phyloP scores from a whole-genome alignment of 164 flowering plant species.

The Pachysandra terminalis region DNA sequence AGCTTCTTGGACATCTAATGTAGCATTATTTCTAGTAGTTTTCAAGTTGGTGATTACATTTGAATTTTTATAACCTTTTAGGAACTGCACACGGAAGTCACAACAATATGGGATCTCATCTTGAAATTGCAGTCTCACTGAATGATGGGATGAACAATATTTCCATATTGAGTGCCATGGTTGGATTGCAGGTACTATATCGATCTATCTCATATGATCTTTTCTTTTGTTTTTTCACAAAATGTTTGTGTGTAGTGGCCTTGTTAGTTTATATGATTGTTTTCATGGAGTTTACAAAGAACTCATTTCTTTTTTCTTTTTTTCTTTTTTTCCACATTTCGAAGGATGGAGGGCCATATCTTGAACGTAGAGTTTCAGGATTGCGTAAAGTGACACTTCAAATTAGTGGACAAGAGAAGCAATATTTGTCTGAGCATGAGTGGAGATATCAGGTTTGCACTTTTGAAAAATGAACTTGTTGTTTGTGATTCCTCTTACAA shows the following conservation, averaged over 20 bases:
- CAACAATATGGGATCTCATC: slow-evolving; percentile 16
- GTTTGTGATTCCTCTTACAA: too few species aligned
- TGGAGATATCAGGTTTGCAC: slow-evolving; percentile 67
- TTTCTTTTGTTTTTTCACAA: background rate
- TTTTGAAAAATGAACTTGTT: too few species aligned
- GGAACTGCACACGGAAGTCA: slow-evolving; percentile 70
- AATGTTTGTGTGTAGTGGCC: slow-evolving; percentile 21
- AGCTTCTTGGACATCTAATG: too few species aligned
- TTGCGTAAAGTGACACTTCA: slow-evolving; percentile 32
- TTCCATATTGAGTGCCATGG: slow-evolving; percentile 72
- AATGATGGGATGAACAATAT: slow-evolving; percentile 50
- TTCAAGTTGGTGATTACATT: too few species aligned
- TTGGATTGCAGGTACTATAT: slow-evolving; percentile 79
- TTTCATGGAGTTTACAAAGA: slow-evolving; percentile 8
- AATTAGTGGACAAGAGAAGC: slow-evolving; percentile 1
- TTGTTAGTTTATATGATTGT: slow-evolving; percentile 18
- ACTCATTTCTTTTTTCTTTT: background rate
- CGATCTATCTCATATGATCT: background rate
- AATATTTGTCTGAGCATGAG: slow-evolving; percentile 21
- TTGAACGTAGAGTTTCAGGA: slow-evolving; percentile 49
- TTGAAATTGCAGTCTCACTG: slow-evolving; percentile 33
- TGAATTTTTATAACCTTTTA: slow-evolving; percentile 9
- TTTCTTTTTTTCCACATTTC: slow-evolving; percentile 2
- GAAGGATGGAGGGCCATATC: slow-evolving; percentile 63
- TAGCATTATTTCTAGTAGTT: too few species aligned